Percentiles rank a stretch among this genome's conserved stretches.
Evolutionary conservation across 2,329 filamentous ascomycete genomes (phyloP).

Genomic region (Tympanopsis confertula): DNA sequence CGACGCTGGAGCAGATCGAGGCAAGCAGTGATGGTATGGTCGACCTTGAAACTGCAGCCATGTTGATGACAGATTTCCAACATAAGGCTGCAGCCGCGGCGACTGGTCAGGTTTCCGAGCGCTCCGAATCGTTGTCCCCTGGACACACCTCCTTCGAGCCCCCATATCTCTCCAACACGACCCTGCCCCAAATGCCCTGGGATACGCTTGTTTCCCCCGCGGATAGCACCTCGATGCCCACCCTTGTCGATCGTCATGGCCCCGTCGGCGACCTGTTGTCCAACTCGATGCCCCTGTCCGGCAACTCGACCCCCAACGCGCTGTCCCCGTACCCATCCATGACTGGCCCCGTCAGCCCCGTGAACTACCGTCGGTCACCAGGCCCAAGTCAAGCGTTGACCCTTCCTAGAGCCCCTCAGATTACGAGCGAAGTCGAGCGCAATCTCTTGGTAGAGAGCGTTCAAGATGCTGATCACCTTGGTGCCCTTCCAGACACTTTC

Average conservation of each 20-base stretch:
- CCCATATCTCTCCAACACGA: neutral
- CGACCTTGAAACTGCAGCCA: constrained; percentile 65
- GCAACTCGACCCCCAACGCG: constrained; percentile 53
- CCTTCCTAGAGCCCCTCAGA: constrained; percentile 41
- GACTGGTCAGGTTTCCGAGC: constrained; percentile 15
- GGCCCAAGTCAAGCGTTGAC: constrained; percentile 49
- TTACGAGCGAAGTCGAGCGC: constrained; percentile 55
- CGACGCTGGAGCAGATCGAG: constrained; percentile 59
- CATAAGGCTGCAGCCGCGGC: constrained; percentile 60
- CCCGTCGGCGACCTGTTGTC: constrained; percentile 45
- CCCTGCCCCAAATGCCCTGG: constrained; percentile 1
- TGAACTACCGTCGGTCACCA: constrained; percentile 56
- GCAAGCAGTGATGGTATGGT: constrained; percentile 61
- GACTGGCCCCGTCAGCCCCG: constrained; percentile 51
- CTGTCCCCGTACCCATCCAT: constrained; percentile 57
- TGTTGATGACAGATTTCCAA: constrained; percentile 73
- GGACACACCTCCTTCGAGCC: neutral
- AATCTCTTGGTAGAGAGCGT: constrained; percentile 55
- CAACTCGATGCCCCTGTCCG: constrained; percentile 47
- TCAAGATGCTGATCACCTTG: constrained; percentile 60
- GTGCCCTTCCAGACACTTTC: constrained; percentile 77
- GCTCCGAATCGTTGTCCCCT: neutral
- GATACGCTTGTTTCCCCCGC: neutral
- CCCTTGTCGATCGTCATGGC: constrained; percentile 47
- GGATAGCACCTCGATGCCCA: constrained; percentile 19